These are phyloP conservation scores for Nemania sp. DNA, from an alignment of 2,329 filamentous ascomycete genomes.

Conservation along the genomic window DNA sequence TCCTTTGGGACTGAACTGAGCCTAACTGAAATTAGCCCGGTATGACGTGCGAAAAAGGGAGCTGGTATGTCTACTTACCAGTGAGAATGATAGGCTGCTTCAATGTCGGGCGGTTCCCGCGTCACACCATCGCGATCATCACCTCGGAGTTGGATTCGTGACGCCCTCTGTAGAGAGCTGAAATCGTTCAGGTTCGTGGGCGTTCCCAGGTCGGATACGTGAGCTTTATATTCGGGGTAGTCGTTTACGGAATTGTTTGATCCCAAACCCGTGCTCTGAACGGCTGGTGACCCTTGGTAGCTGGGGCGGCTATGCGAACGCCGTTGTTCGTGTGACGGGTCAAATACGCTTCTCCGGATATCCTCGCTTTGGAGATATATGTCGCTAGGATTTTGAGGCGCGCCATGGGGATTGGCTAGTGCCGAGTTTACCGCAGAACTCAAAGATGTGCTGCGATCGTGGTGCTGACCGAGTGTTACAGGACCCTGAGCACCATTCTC, in stretches of 20 bases:
- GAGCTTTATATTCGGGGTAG: conserved; percentile 27
- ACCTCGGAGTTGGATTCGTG: conserved; percentile 25
- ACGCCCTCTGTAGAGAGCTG: conserved; percentile 12
- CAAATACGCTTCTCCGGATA: conserved; percentile 36
- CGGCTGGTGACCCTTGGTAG: conserved; percentile 24
- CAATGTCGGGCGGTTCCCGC: conserved; percentile 21
- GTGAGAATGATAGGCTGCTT: conserved; percentile 36
- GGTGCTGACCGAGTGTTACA: conserved; percentile 23
- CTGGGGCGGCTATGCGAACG: conserved; percentile 24
- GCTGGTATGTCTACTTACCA: conserved; percentile 32
- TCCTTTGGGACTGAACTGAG: conserved; percentile 41
- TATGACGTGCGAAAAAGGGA: not conserved
- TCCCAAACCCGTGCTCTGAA: conserved; percentile 27
- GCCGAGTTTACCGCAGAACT: conserved; percentile 28
- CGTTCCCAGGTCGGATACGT: conserved; percentile 20
- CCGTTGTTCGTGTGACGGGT: conserved; percentile 27
- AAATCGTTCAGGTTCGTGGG: conserved; percentile 27
- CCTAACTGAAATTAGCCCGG: conserved; percentile 31
- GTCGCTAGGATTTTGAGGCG: conserved; percentile 42
- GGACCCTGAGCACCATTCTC: conserved; percentile 20
- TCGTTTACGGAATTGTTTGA: conserved; percentile 32
- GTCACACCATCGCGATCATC: conserved; percentile 17
- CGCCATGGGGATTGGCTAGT: conserved; percentile 39
- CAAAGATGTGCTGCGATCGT: conserved; percentile 29
- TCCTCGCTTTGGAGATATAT: conserved; percentile 42